Evolutionary conservation across 2,329 filamentous ascomycete species (phyloP).

Genomic region (Raffaelea arxii): DNA sequence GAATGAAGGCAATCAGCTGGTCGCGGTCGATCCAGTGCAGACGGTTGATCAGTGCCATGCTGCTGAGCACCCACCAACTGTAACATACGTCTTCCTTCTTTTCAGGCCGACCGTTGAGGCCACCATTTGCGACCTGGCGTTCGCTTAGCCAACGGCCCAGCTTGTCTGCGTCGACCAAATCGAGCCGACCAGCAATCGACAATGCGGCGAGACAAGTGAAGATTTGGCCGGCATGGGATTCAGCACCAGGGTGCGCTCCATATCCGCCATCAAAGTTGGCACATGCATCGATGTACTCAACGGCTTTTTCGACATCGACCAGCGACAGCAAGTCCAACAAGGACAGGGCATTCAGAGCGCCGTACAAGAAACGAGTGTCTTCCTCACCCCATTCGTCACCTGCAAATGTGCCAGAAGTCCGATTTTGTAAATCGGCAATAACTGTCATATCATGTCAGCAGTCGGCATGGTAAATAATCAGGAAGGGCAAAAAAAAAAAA

Average conservation of each 20-base stretch:
- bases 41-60: slow-evolving; percentile 77
- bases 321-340: slow-evolving; percentile 64
- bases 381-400: slow-evolving; percentile 96
- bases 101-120: slow-evolving; percentile 87
- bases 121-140: slow-evolving; percentile 76
- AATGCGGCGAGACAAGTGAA: slow-evolving; percentile 89
- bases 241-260: slow-evolving; percentile 78
- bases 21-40: slow-evolving; percentile 88
- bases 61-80: slow-evolving; percentile 97
- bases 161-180: slow-evolving; percentile 73
- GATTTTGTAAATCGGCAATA: slow-evolving; percentile 75
- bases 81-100: slow-evolving; percentile 97
- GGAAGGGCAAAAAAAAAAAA: not conserved
- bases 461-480: slow-evolving; percentile 9
- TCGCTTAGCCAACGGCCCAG: slow-evolving; percentile 88
- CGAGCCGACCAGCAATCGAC: slow-evolving; percentile 70
- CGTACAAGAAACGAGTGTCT: slow-evolving; percentile 90
- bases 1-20: slow-evolving; percentile 71
- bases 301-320: slow-evolving; percentile 69
- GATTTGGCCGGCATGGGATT: slow-evolving; percentile 91
- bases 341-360: slow-evolving; percentile 80
- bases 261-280: slow-evolving; percentile 94
- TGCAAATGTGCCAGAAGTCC: slow-evolving; percentile 73
- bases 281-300: slow-evolving; percentile 69
- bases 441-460: slow-evolving; percentile 32